Conservation (phyloP, 1,139 yeast species). For the Meyerozyma elateridarum region DNA sequence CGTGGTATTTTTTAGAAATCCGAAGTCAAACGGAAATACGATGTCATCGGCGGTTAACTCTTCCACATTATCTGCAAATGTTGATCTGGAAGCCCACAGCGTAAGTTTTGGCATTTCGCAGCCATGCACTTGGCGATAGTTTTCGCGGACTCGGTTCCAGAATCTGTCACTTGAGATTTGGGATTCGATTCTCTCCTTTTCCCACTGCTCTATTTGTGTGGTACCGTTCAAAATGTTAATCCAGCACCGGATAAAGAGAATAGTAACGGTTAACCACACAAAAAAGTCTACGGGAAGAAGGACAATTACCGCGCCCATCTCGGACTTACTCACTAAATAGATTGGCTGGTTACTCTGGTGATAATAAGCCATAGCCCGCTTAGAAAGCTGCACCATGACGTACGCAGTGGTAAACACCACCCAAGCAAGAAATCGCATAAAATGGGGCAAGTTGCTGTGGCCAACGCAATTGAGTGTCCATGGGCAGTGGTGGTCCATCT, state of each 20-base stretch:
- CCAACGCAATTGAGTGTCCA: conserved; percentile 90
- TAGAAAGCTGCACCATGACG: conserved; percentile 39
- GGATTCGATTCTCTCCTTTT: conserved; percentile 70
- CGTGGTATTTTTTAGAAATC: conserved; percentile 49
- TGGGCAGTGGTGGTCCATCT: conserved; percentile 85
- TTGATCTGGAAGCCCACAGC: conserved; percentile 37
- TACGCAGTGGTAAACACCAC: conserved; percentile 53
- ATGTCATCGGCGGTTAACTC: conserved; percentile 50
- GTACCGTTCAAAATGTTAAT: conserved; percentile 61
- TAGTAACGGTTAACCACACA: conserved; percentile 51
- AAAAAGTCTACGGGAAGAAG: conserved; percentile 55
- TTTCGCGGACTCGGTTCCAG: conserved; percentile 47
- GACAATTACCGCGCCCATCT: conserved; percentile 53
- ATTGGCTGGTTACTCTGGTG: conserved; percentile 52
- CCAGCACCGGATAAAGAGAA: conserved; percentile 60
- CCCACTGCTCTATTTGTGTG: conserved; percentile 94
- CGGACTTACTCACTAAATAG: conserved; percentile 50
- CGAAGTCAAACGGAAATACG: conserved; percentile 80
- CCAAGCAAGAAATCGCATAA: conserved; percentile 72
- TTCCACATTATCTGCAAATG: no score
- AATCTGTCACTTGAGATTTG: conserved; percentile 52
- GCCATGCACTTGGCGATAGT: conserved; percentile 41
- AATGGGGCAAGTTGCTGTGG: conserved; percentile 73
- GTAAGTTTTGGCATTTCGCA: conserved; percentile 41
- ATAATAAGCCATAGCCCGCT: conserved; percentile 45